phyloP scores from a whole-genome alignment of 2,329 filamentous ascomycete species.

The Xylaria sp. region DNA sequence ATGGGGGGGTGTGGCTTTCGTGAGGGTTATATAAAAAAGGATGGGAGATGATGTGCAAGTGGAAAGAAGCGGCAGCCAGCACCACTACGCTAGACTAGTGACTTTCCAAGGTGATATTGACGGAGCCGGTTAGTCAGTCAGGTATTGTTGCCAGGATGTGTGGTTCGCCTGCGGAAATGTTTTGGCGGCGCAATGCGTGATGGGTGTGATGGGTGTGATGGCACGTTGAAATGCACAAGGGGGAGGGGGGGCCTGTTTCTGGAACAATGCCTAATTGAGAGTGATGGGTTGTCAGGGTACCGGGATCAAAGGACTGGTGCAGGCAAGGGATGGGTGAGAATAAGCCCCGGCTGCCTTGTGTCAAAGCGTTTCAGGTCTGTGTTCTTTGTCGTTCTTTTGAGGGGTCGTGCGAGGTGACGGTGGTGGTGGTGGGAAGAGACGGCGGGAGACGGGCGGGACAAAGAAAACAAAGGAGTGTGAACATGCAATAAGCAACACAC shows the following conservation, averaged over 20 bases:
- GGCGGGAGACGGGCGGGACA: too few relatives aligned
- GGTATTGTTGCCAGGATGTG: neutral
- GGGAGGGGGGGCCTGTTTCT: slow-evolving; percentile 31
- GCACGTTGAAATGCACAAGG: slow-evolving; percentile 9
- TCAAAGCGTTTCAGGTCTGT: slow-evolving; percentile 27
- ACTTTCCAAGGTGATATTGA: slow-evolving; percentile 10
- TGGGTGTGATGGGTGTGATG: neutral
- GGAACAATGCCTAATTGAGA: slow-evolving; percentile 38
- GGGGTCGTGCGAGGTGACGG: neutral
- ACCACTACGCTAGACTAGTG: neutral
- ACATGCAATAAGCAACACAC: too few relatives aligned
- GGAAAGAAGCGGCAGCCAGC: slow-evolving; percentile 8
- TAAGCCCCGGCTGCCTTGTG: slow-evolving; percentile 16
- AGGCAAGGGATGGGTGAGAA: neutral
- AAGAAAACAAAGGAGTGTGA: neutral
- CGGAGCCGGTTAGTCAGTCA: neutral
- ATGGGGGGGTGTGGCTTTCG: slow-evolving; percentile 16
- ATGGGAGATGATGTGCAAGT: neutral
- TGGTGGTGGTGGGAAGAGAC: neutral
- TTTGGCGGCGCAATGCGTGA: slow-evolving; percentile 23
- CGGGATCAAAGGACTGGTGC: neutral
- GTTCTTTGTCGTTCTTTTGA: neutral
- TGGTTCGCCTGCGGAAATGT: slow-evolving; percentile 11
- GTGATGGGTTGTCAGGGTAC: slow-evolving; percentile 26
- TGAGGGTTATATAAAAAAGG: slow-evolving; percentile 26